Evolutionary conservation across 2,329 filamentous ascomycete species (phyloP).

Genomic region (Xenoacremonium recifei): DNA sequence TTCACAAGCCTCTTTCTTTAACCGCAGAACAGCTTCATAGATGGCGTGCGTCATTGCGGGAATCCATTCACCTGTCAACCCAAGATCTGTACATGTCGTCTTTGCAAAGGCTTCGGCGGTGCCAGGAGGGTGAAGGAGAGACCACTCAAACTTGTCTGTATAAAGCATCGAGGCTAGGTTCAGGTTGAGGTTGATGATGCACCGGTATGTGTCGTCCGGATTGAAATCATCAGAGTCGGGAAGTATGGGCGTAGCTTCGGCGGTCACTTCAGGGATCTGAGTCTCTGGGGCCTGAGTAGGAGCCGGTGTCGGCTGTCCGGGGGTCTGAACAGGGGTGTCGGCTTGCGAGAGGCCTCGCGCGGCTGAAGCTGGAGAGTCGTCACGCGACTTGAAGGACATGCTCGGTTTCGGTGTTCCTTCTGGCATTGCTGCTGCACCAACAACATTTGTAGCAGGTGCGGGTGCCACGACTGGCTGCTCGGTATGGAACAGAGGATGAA

Average conservation of each 20-base stretch:
- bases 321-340: slow-evolving; percentile 57
- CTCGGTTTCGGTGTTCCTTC: slow-evolving; percentile 29
- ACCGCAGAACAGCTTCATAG: slow-evolving; percentile 85
- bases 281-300: slow-evolving; percentile 30
- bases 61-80: slow-evolving; percentile 88
- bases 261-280: slow-evolving; percentile 58
- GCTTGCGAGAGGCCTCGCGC: slow-evolving; percentile 43
- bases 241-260: slow-evolving; percentile 62
- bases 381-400: slow-evolving; percentile 32
- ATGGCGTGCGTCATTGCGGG: slow-evolving; percentile 94
- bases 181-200: slow-evolving; percentile 86
- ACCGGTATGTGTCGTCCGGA: slow-evolving; percentile 91
- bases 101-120: slow-evolving; percentile 91
- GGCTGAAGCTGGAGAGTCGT: slow-evolving; percentile 38
- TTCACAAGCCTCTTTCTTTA: slow-evolving; percentile 97
- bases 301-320: slow-evolving; percentile 49
- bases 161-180: slow-evolving; percentile 90
- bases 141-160: slow-evolving; percentile 98
- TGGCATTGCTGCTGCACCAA: slow-evolving; percentile 9
- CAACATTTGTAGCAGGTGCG: slow-evolving; percentile 17
- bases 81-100: slow-evolving; percentile 88
- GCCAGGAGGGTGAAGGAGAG: slow-evolving; percentile 84
- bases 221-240: slow-evolving; percentile 72
- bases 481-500: slow-evolving; percentile 87
- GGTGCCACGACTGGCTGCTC: slow-evolving; percentile 33